Evolutionary conservation across 2,329 filamentous ascomycete genomes (phyloP), one percentile per base, ranked within the genome.

Genomic region (Rosellinia necatrix): DNA sequence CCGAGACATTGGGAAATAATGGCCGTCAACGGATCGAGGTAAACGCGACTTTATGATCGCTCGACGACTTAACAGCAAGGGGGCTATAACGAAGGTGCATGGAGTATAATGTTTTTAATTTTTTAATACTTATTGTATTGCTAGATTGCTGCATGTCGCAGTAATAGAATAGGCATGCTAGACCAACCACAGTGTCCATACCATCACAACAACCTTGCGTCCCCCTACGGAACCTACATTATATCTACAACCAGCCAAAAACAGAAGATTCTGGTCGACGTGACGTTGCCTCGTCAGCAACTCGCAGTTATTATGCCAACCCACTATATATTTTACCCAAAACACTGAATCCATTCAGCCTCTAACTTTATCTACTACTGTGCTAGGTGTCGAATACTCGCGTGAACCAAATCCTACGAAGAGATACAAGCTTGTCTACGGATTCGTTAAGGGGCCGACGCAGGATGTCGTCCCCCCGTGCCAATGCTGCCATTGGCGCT

Each of bases 1-100:
- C 3, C 63, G 59, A 40, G 60, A 53, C 12, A 64, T 67, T 2
- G 60, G 62, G 24, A 66, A 64, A 44, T 61, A 53, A 49, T 65
- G 43, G 53, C 29, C 10, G 10, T 10, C 8, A n/a, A 27, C 2
- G 19, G 19, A 40, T n/a, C 25, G 15, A 30, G 19, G 37, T 4
- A 40, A 58, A 24, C 38, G 61, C 35, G 55, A 58, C 44, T 49
- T 51, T 17, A 60, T 34, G 54, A 49, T 37, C 4, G 35, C 37
- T 48, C 27, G 6, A 51, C 27, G 32, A 49, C 5, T 30, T 46
- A 12, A 34, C 25, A 48, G 6, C 27, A 8, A 41, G 22, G 22
- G 40, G 37, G 7, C 13, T 25, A 38, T 19, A 30, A 19, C 2
- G 4, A 29, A 41, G 38, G 44, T 46, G 35, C 24, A 50, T n/a